Evolutionary conservation across 1,139 yeast genomes (phyloP).

Genomic region (Yamadazyma sp.): DNA sequence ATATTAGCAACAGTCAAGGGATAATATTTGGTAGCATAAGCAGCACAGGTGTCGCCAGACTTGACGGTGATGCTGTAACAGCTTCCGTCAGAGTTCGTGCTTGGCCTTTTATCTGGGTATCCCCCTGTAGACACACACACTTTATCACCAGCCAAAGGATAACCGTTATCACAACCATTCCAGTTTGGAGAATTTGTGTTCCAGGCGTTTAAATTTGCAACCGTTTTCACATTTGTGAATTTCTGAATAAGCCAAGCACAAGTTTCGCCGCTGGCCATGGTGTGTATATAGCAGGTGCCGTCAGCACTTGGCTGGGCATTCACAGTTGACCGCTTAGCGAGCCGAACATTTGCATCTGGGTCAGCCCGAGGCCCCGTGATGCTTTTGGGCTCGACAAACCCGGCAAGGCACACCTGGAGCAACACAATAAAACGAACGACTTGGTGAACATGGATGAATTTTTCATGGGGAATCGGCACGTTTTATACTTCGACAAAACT

Average conservation of each 20-base stretch:
- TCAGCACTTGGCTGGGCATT: background rate
- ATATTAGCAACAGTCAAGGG: slow-evolving; percentile 26
- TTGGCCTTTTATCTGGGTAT: slow-evolving; percentile 7
- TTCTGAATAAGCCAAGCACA: slow-evolving; percentile 1
- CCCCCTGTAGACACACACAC: slow-evolving; percentile 7
- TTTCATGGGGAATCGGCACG: no score
- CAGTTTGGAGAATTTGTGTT: slow-evolving; percentile 12
- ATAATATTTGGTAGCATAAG: slow-evolving; percentile 23
- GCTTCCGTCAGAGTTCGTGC: slow-evolving; percentile 8
- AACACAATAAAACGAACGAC: no score
- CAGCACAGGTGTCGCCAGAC: slow-evolving; percentile 9
- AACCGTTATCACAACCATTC: slow-evolving; percentile 11
- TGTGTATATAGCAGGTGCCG: slow-evolving; percentile 7
- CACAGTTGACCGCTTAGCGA: no score
- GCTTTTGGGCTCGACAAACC: no score
- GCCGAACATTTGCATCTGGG: no score
- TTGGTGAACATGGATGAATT: no score
- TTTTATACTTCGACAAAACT: no score
- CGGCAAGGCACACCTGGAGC: no score
- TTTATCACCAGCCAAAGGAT: slow-evolving; percentile 3
- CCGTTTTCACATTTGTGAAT: no score
- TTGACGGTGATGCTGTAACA: slow-evolving; percentile 6
- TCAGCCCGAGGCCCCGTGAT: no score
- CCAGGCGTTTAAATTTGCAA: slow-evolving; percentile 7
- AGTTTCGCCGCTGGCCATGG: slow-evolving; percentile 8